Conservation (phyloP, 345 rosid species). For the Pugionium cornutum region DNA sequence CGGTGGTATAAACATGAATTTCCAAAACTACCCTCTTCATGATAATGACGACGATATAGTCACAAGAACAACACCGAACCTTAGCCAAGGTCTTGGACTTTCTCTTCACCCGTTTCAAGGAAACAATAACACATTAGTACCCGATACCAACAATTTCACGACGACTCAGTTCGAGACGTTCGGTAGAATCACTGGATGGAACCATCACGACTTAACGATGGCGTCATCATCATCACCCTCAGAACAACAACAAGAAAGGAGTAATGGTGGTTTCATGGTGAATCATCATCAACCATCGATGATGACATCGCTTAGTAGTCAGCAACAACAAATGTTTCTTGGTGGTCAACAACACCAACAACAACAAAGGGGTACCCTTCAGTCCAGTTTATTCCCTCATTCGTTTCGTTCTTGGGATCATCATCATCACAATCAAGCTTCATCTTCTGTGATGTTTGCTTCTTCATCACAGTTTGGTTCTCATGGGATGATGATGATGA, state of each 20-base stretch:
- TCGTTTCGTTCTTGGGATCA: too few species aligned
- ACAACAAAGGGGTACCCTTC: conserved; percentile 2
- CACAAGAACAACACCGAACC: conserved; percentile 49
- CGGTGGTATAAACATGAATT: conserved; percentile 40
- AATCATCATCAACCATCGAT: conserved; percentile 43
- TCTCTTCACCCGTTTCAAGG: conserved; percentile 61
- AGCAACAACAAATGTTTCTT: conserved; percentile 33
- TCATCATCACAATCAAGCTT: too few species aligned
- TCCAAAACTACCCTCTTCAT: conserved; percentile 55
- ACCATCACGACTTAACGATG: background rate
- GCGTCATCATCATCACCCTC: conserved; percentile 39
- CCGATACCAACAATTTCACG: conserved; percentile 36
- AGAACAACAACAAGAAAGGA: conserved; percentile 43
- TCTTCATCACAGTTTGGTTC: too few species aligned
- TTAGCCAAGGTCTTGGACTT: conserved; percentile 60
- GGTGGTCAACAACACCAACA: conserved; percentile 49
- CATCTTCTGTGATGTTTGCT: too few species aligned
- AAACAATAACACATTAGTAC: conserved; percentile 31
- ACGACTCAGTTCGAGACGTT: conserved; percentile 4
- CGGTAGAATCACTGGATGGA: too few species aligned
- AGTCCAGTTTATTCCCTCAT: too few species aligned
- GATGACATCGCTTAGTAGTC: conserved; percentile 34
- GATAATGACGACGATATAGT: conserved; percentile 40
- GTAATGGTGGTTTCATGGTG: conserved; percentile 45
- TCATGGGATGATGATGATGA: too few species aligned